Evolutionary conservation across 495 filamentous ascomycete genomes (phyloP).

Genomic region (Tuber umbilicatum): DNA sequence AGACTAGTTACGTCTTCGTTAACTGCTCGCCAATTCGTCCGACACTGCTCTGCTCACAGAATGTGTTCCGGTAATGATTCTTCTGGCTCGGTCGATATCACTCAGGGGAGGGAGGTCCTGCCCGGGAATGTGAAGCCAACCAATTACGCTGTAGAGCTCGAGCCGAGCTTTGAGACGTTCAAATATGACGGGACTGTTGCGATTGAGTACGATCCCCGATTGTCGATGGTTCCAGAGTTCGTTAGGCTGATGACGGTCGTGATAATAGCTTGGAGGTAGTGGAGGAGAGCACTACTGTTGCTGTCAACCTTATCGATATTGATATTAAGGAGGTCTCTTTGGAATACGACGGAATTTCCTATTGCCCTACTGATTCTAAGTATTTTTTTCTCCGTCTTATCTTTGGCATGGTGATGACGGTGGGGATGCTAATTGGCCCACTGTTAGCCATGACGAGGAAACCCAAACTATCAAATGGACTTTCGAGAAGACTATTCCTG

Average conservation of each 20-base stretch:
- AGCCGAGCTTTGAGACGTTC: conserved; percentile 64
- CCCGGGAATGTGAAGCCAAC: conserved; percentile 58
- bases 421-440: not conserved
- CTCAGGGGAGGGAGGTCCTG: conserved; percentile 53
- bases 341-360: conserved; percentile 48
- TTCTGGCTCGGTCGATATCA: conserved; percentile 37
- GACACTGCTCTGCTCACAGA: conserved; percentile 39
- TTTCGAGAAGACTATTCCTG: conserved; percentile 55
- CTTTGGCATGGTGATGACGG: not conserved
- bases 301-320: conserved; percentile 80
- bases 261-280: conserved; percentile 59
- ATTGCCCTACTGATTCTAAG: conserved; percentile 39
- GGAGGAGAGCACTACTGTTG: conserved; percentile 77
- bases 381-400: conserved; percentile 29
- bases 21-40: conserved; percentile 28
- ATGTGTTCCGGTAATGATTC: conserved; percentile 37
- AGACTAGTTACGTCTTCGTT: conserved; percentile 10
- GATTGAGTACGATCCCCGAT: conserved; percentile 49
- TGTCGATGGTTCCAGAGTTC: not conserved
- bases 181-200: conserved; percentile 63
- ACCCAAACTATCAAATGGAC: conserved; percentile 59
- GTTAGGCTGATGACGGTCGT: not conserved
- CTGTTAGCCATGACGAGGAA: conserved; percentile 52
- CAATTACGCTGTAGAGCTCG: conserved; percentile 67
- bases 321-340: conserved; percentile 72